Conservation (phyloP, 352 stramenopile species). For the Pythium folliculosum region DNA sequence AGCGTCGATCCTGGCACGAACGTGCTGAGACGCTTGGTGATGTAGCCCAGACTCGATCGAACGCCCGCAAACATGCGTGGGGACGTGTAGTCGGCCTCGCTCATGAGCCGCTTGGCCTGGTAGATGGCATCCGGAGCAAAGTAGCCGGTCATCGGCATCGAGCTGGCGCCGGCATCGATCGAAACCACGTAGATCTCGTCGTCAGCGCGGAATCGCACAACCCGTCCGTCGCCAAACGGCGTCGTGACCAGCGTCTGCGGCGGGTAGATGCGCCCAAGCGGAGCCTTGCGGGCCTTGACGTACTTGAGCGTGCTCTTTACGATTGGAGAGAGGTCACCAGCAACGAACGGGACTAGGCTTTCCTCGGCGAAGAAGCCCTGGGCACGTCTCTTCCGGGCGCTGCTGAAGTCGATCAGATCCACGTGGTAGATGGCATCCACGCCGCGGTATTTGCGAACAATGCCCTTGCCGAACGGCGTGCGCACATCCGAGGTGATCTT, state of each 20-base stretch:
- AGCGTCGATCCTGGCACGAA: slow-evolving; percentile 54
- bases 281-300: slow-evolving; percentile 52
- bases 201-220: slow-evolving; percentile 61
- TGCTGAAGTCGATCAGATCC: slow-evolving; percentile 70
- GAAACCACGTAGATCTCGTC: slow-evolving; percentile 74
- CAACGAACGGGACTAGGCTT: slow-evolving; percentile 45
- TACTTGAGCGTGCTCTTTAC: slow-evolving; percentile 54
- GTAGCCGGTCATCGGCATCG: slow-evolving; percentile 50
- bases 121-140: slow-evolving; percentile 54
- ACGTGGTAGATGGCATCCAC: slow-evolving; percentile 84
- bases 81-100: slow-evolving; percentile 41
- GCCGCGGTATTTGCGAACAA: slow-evolving; percentile 68
- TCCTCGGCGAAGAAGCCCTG: slow-evolving; percentile 63
- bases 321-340: slow-evolving; percentile 39
- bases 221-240: slow-evolving; percentile 71
- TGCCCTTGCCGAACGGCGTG: slow-evolving; percentile 64
- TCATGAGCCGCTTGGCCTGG: slow-evolving; percentile 34
- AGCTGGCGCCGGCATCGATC: slow-evolving; percentile 41
- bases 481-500: slow-evolving; percentile 56
- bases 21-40: slow-evolving; percentile 78
- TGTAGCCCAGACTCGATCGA: slow-evolving; percentile 71
- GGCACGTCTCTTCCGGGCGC: slow-evolving; percentile 42
- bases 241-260: slow-evolving; percentile 67
- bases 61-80: slow-evolving; percentile 77
- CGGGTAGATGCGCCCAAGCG: slow-evolving; percentile 43